Evolutionary conservation across 495 filamentous ascomycete genomes (phyloP).

Genomic region (Lepraria neglecta): DNA sequence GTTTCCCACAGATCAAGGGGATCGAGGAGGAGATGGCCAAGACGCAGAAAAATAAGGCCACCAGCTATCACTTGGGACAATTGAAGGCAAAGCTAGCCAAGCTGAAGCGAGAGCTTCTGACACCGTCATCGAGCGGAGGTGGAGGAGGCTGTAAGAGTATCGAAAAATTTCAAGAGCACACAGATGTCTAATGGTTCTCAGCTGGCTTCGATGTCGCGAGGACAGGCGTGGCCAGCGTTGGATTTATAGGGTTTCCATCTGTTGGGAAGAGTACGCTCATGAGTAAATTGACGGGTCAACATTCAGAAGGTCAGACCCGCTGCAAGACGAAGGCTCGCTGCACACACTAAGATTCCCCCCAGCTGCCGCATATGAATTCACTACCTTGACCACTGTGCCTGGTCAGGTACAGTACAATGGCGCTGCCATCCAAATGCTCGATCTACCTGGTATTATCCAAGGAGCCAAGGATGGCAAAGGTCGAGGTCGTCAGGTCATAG

Average conservation of each 20-base stretch:
- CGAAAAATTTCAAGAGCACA: background rate
- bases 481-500: conserved; percentile 97
- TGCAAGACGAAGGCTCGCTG: background rate
- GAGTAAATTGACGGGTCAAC: conserved; percentile 88
- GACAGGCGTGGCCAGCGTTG: conserved; percentile 90
- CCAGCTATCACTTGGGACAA: conserved; percentile 79
- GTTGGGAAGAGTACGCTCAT: conserved; percentile 98
- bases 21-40: conserved; percentile 84
- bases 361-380: conserved; percentile 97
- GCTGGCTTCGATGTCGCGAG: conserved; percentile 96
- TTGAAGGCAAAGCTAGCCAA: conserved; percentile 98
- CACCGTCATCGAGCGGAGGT: conserved; percentile 72
- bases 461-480: conserved; percentile 98
- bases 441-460: conserved; percentile 97
- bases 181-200: conserved; percentile 26
- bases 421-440: conserved; percentile 96
- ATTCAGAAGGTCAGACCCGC: conserved; percentile 65
- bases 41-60: conserved; percentile 93
- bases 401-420: conserved; percentile 96
- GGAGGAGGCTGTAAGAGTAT: conserved; percentile 62
- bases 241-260: conserved; percentile 78
- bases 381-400: conserved; percentile 92
- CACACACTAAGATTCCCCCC: conserved; percentile 10
- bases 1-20: conserved; percentile 74
- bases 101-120: conserved; percentile 90